phyloP scores from a whole-genome alignment of 2,329 filamentous ascomycete genomes.

The Myrmaecium sp. region DNA sequence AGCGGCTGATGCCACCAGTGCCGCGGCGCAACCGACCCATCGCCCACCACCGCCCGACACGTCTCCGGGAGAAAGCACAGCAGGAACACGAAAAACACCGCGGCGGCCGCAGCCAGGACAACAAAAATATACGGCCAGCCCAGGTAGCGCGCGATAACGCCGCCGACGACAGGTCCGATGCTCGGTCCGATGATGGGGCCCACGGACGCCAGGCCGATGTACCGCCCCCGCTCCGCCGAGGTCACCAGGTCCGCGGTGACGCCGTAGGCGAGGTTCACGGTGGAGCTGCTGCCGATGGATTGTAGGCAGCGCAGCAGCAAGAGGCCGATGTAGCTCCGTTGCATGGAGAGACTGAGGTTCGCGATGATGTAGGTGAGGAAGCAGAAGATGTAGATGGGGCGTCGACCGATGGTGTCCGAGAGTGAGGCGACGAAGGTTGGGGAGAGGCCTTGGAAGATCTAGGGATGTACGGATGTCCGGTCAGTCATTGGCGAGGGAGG shows the following conservation, averaged over 20 bases:
- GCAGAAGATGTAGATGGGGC: constrained; percentile 31
- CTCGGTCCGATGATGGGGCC: constrained; percentile 32
- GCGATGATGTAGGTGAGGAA: constrained; percentile 20
- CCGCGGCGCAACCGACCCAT: constrained; percentile 16
- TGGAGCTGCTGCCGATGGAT: constrained; percentile 47
- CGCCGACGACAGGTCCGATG: constrained; percentile 46
- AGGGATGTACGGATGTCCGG: no score
- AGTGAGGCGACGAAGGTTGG: constrained; percentile 31
- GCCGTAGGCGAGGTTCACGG: constrained; percentile 53
- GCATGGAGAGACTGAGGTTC: constrained; percentile 17
- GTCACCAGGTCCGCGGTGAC: constrained; percentile 57
- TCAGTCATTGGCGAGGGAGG: no score
- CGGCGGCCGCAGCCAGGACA: constrained; percentile 19
- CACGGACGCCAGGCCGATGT: constrained; percentile 50
- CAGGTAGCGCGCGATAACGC: constrained; percentile 32
- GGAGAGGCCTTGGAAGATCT: constrained; percentile 34
- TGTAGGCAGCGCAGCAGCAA: constrained; percentile 46
- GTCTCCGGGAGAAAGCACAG: constrained; percentile 20
- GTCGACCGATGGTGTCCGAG: constrained; percentile 28
- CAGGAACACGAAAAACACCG: constrained; percentile 10
- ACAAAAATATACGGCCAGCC: constrained; percentile 27
- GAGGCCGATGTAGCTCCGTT: constrained; percentile 26
- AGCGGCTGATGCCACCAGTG: constrained; percentile 4
- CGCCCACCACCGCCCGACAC: constrained; percentile 24
- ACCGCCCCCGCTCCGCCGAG: constrained; percentile 52